These are phyloP conservation scores for Pythium utonaiense DNA, from an alignment of 352 stramenopile species.

Conservation along the genomic window DNA sequence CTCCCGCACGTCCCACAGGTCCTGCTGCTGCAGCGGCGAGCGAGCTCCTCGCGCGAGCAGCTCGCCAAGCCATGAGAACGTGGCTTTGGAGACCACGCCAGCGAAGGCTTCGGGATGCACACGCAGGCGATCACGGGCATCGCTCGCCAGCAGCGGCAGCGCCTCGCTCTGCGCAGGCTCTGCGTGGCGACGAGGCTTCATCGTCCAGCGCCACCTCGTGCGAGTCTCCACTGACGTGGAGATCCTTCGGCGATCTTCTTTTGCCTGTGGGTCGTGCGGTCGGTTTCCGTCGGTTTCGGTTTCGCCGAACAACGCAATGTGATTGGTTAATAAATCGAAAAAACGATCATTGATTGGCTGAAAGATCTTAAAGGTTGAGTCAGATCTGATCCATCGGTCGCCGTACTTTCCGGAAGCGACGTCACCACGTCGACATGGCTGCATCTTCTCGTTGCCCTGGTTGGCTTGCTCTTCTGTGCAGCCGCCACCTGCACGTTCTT, in stretches of 20 bases:
- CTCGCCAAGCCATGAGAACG: constrained; percentile 37
- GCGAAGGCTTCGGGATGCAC: constrained; percentile 14
- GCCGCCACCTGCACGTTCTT: too few relatives aligned
- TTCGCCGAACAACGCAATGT: neutral
- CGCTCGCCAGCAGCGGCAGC: constrained; percentile 12
- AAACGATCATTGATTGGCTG: neutral
- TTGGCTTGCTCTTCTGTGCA: too few relatives aligned
- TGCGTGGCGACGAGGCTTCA: neutral
- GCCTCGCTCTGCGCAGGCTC: neutral
- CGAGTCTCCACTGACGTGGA: too few relatives aligned
- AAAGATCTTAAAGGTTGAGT: neutral
- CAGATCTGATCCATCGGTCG: neutral
- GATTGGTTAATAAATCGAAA: neutral
- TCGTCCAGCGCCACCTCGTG: neutral
- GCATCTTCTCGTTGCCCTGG: too few relatives aligned
- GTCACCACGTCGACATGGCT: too few relatives aligned
- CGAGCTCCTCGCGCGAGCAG: constrained; percentile 34
- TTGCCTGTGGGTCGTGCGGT: too few relatives aligned
- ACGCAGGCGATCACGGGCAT: neutral
- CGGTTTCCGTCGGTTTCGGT: neutral
- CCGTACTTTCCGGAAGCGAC: neutral
- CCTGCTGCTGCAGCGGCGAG: constrained; percentile 30
- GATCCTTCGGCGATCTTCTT: too few relatives aligned
- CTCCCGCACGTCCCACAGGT: constrained; percentile 40
- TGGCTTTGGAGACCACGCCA: constrained; percentile 11